Evolutionary conservation across 1,139 yeast species (phyloP), one percentile per base, ranked within the genome.

Genomic region (Debaryomyces singareniensis): DNA sequence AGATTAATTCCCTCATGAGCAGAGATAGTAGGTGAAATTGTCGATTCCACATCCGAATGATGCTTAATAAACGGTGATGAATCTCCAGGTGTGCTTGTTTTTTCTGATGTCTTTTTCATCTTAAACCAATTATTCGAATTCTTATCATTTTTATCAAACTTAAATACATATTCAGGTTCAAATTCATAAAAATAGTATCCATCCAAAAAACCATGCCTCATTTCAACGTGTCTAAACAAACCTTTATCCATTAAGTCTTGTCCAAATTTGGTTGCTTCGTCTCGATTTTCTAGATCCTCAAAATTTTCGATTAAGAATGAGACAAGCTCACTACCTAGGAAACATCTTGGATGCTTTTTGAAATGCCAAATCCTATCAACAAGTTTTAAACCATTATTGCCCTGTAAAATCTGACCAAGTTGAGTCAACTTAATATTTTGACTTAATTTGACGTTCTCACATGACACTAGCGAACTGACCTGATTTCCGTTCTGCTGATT

Each of bases 331-430:
- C 78, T 75, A 0, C 97, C 97, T 20, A 85, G 55, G 49, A 91
- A 87, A 54, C 95, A 84, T 39, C 81, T 74, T 21, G 70, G 66
- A 52, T 86, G 94, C 7, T 71, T 62, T 39, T 78, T 79, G 72
- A 89, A 78, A 52, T 91, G 97, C 98, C 98, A 91, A 16, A 79
- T 72, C 43, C 97, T 66, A 45, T 87, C 95, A 1, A 75, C 78
- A 27, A 91, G 63, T 28, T 67, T 59, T 32, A 80, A 59, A 9
- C 73, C 73, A 29, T 61, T 50, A 13, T 68, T 55, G 29, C 84
- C 64, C 45, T 83, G 95, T 32, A 89, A 52, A 34, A 81, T 87
- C 4, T 60, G 58, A 0, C 91, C 83, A 26, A 89, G 54, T 21
- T 68, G 74, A 0, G 44, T 26, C 10, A 67, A 42, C 27, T 58